Percentiles rank a stretch among this genome's conserved stretches.
phyloP scores from a whole-genome alignment of 192 early-diverging fungal species.

The Mortierella alpina region DNA sequence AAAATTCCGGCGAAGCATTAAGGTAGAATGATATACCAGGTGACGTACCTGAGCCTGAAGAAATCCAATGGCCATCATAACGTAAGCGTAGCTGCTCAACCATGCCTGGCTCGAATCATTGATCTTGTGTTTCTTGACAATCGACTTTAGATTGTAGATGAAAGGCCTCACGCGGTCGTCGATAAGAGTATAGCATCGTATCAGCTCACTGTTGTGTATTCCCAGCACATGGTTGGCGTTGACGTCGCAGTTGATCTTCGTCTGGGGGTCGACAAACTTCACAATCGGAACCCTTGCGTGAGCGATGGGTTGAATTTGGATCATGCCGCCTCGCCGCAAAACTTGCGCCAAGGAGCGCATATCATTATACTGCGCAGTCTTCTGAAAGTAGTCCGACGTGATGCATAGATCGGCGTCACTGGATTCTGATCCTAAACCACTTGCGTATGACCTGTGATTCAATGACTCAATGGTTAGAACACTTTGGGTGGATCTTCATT shows the following conservation, averaged over 20 bases:
- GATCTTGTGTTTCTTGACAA: conserved; percentile 50
- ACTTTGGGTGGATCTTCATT: background rate
- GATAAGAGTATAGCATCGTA: conserved; percentile 48
- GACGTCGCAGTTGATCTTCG: conserved; percentile 49
- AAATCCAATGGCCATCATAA: conserved; percentile 48
- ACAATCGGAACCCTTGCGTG: conserved; percentile 52
- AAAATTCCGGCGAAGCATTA: background rate
- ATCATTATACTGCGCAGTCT: conserved; percentile 17
- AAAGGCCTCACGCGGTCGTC: conserved; percentile 53
- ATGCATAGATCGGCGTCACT: conserved; percentile 51
- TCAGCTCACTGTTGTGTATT: conserved; percentile 55
- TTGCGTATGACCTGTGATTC: conserved; percentile 27
- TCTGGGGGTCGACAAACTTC: conserved; percentile 49
- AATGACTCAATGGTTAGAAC: background rate
- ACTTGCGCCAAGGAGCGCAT: conserved; percentile 19
- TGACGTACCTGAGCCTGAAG: conserved; percentile 36
- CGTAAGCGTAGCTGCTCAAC: conserved; percentile 53
- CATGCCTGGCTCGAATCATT: conserved; percentile 46
- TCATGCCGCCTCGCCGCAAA: conserved; percentile 48
- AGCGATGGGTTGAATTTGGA: conserved; percentile 25
- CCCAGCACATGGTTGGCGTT: conserved; percentile 51
- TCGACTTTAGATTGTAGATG: conserved; percentile 40
- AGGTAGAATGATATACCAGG: background rate
- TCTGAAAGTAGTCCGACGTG: conserved; percentile 16
- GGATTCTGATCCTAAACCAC: conserved; percentile 39